These are phyloP conservation scores for Phaseolus coccineus DNA, from an alignment of 331 rosid species.

Conservation along the genomic window DNA sequence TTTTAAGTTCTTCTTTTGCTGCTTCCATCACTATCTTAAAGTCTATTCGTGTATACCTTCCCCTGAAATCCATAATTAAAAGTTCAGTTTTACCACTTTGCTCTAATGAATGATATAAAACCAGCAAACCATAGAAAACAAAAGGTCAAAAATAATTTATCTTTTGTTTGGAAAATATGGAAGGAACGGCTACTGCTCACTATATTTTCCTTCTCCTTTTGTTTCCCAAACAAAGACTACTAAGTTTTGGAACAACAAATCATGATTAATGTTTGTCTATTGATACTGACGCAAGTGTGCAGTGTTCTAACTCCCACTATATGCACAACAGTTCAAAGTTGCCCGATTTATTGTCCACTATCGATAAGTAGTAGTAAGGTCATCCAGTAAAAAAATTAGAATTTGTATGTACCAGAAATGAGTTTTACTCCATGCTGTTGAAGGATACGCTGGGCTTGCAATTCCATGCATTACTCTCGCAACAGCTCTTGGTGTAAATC, in stretches of 20 bases:
- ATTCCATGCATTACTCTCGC: slow-evolving; percentile 97
- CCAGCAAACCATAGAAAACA: background rate
- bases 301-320: slow-evolving; percentile 8
- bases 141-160: background rate
- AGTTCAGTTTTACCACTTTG: slow-evolving; percentile 43
- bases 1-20: slow-evolving; percentile 76
- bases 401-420: slow-evolving; percentile 77
- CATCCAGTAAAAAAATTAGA: background rate
- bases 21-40: slow-evolving; percentile 82
- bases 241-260: slow-evolving; percentile 15
- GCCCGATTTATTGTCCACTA: slow-evolving; percentile 20
- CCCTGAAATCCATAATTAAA: slow-evolving; percentile 69
- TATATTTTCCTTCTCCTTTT: background rate
- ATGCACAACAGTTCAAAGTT: slow-evolving; percentile 22
- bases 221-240: slow-evolving; percentile 31
- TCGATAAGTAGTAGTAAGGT: background rate
- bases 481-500: slow-evolving; percentile 89
- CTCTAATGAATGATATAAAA: slow-evolving; percentile 21
- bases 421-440: slow-evolving; percentile 80
- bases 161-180: background rate
- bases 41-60: slow-evolving; percentile 71
- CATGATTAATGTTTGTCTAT: background rate
- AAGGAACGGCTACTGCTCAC: slow-evolving; percentile 26
- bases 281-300: slow-evolving; percentile 11
- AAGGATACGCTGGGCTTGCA: slow-evolving; percentile 92